phyloP scores from a whole-genome alignment of 1,284 basidiomycete species.

The Chalciporus sp. region DNA sequence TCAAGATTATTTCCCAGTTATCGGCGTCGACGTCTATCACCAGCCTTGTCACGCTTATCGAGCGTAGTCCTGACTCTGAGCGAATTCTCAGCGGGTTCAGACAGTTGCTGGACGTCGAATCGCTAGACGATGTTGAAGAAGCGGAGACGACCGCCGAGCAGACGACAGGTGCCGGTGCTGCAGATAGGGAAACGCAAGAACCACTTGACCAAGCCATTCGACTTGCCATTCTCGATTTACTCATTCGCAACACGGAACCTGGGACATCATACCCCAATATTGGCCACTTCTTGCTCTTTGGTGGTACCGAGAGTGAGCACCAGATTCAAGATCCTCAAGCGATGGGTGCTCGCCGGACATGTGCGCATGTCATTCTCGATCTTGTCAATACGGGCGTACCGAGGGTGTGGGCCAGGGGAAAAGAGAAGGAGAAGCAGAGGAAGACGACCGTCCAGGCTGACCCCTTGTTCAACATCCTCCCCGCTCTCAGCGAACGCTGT shows the following conservation, averaged over 20 bases:
- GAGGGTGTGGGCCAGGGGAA: slow-evolving; percentile 48
- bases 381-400: slow-evolving; percentile 74
- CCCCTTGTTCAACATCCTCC: slow-evolving; percentile 70
- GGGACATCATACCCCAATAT: slow-evolving; percentile 79
- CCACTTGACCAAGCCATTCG: slow-evolving; percentile 72
- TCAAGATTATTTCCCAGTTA: slow-evolving; percentile 80
- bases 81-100: slow-evolving; percentile 86
- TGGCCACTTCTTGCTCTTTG: slow-evolving; percentile 89
- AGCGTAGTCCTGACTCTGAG: slow-evolving; percentile 82
- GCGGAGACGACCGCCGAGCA: slow-evolving; percentile 63
- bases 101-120: slow-evolving; percentile 65
- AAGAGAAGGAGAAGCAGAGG: slow-evolving; percentile 44
- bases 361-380: slow-evolving; percentile 82
- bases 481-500: slow-evolving; percentile 84
- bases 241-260: slow-evolving; percentile 78
- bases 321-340: slow-evolving; percentile 78
- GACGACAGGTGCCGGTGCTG: slow-evolving; percentile 70
- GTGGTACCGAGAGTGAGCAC: slow-evolving; percentile 51
- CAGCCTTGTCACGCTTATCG: slow-evolving; percentile 79
- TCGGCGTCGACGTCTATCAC: slow-evolving; percentile 60
- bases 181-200: slow-evolving; percentile 50
- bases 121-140: slow-evolving; percentile 57
- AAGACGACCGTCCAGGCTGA: slow-evolving; percentile 33
- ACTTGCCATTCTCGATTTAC: slow-evolving; percentile 81
- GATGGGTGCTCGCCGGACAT: slow-evolving; percentile 68